Evolutionary conservation across 495 filamentous ascomycete genomes (phyloP).

Genomic region (Platismatia glauca): DNA sequence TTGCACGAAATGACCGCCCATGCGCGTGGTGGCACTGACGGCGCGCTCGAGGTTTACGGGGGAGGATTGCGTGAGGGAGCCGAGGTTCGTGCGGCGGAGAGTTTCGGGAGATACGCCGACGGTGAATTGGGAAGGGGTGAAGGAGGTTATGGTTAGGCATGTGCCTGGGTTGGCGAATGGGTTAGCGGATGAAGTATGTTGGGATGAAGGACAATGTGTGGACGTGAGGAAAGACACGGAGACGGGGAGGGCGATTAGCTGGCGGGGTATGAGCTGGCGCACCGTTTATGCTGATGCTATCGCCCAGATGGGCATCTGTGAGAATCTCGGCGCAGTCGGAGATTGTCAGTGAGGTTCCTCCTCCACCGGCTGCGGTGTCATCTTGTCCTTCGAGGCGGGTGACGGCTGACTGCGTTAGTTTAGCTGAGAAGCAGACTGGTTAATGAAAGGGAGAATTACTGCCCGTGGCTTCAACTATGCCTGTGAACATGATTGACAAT

Average conservation of each 20-base stretch:
- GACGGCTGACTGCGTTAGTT: slow-evolving; percentile 51
- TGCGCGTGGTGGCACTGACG: slow-evolving; percentile 77
- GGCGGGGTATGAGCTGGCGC: slow-evolving; percentile 24
- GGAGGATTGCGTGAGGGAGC: slow-evolving; percentile 46
- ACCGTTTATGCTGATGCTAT: slow-evolving; percentile 91
- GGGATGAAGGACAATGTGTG: neutral
- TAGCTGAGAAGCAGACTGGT: slow-evolving; percentile 3
- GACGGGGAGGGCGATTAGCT: neutral
- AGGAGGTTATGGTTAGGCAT: slow-evolving; percentile 84
- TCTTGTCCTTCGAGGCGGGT: slow-evolving; percentile 71
- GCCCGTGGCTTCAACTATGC: slow-evolving; percentile 90
- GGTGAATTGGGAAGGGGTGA: slow-evolving; percentile 64
- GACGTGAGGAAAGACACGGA: neutral
- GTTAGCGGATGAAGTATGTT: neutral
- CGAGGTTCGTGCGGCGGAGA: slow-evolving; percentile 90
- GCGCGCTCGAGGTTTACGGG: slow-evolving; percentile 89
- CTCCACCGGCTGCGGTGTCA: slow-evolving; percentile 53
- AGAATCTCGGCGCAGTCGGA: slow-evolving; percentile 65
- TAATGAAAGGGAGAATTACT: slow-evolving; percentile 43
- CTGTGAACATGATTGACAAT: slow-evolving; percentile 74
- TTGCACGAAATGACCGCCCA: slow-evolving; percentile 67
- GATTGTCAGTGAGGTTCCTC: slow-evolving; percentile 88
- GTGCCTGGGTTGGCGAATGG: slow-evolving; percentile 39
- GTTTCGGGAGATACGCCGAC: slow-evolving; percentile 96
- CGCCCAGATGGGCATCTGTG: slow-evolving; percentile 72